phyloP scores from a whole-genome alignment of 2,329 filamentous ascomycete genomes.

The Colletotrichum aenigma region DNA sequence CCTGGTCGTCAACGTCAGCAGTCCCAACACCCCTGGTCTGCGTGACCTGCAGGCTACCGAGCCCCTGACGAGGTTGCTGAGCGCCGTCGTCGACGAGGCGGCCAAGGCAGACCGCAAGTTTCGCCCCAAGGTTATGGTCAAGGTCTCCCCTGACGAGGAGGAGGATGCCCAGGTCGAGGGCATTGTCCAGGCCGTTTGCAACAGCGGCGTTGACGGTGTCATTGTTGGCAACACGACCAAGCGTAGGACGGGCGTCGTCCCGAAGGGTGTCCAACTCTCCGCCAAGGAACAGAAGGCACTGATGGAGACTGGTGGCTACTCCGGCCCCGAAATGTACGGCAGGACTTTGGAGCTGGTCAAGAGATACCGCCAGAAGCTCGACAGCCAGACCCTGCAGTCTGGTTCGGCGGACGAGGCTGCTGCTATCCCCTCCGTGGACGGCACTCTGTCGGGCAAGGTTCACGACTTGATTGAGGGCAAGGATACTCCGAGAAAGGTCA shows the following conservation, averaged over 20 bases:
- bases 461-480: constrained; percentile 20
- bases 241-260: constrained; percentile 72
- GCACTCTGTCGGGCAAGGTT: constrained; percentile 31
- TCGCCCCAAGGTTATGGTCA: constrained; percentile 91
- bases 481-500: constrained; percentile 66
- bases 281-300: constrained; percentile 70
- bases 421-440: constrained; percentile 29
- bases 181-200: constrained; percentile 84
- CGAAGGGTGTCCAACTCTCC: constrained; percentile 68
- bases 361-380: constrained; percentile 75
- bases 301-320: constrained; percentile 84
- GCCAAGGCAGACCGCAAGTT: constrained; percentile 69
- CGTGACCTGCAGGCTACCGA: constrained; percentile 85
- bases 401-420: constrained; percentile 33
- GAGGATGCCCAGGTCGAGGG: constrained; percentile 82
- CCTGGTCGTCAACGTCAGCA: constrained; percentile 97
- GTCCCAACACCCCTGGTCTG: constrained; percentile 92
- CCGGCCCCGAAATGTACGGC: constrained; percentile 86
- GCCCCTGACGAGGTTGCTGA: constrained; percentile 80
- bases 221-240: constrained; percentile 99
- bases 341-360: constrained; percentile 79
- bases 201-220: constrained; percentile 88
- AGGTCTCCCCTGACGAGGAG: constrained; percentile 96
- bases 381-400: constrained; percentile 49
- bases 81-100: constrained; percentile 82